phyloP scores from a whole-genome alignment of 2,329 filamentous ascomycete species.

The Juglanconis juglandina region DNA sequence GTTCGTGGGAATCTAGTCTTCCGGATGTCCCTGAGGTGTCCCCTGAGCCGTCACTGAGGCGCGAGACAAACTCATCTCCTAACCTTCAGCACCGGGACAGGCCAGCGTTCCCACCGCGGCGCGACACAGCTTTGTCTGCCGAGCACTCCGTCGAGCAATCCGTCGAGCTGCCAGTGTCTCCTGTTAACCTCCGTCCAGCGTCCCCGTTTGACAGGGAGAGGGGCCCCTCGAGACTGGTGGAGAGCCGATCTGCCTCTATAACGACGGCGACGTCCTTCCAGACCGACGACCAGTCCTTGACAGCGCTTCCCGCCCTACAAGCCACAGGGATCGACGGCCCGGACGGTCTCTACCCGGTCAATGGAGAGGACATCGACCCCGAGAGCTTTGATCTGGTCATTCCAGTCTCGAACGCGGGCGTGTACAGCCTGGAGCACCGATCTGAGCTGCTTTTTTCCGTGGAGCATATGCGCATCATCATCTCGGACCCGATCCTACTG shows the following conservation, averaged over 20 bases:
- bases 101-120: background rate
- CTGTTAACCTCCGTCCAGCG: background rate
- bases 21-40: conserved; percentile 10
- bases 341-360: conserved; percentile 45
- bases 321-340: conserved; percentile 55
- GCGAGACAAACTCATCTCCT: background rate
- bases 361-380: background rate
- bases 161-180: background rate
- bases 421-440: conserved; percentile 50
- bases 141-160: background rate
- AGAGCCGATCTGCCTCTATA: conserved; percentile 12
- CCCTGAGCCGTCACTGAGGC: background rate
- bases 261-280: conserved; percentile 17
- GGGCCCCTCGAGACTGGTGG: background rate
- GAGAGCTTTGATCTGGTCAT: conserved; percentile 20
- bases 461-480: conserved; percentile 38
- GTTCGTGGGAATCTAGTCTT: conserved; percentile 12
- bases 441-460: conserved; percentile 55
- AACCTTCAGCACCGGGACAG: background rate
- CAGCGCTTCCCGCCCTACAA: conserved; percentile 30
- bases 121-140: background rate
- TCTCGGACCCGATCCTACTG: conserved; percentile 21
- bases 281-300: conserved; percentile 10
- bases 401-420: conserved; percentile 24
- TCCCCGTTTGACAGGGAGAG: background rate